Evolutionary conservation across 208 protist species (phyloP), one percentile per base, ranked within the genome.

Genomic region (Trichomonas vaginalis): DNA sequence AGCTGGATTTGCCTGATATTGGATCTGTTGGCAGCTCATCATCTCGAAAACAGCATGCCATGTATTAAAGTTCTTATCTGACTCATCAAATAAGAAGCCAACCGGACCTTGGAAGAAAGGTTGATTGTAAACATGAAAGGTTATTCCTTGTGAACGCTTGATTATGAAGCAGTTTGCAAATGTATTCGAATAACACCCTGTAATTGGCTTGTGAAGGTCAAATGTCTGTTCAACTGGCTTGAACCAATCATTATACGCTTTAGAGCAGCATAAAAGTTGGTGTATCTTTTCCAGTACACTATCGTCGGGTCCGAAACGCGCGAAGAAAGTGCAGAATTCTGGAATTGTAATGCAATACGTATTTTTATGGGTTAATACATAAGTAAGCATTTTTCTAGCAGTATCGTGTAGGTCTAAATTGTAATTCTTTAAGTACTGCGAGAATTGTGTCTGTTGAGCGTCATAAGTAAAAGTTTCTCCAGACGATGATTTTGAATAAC

Each of bases 121-220:
- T 0, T 15, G 8, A 23, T 88, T 88, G 82, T 88, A 88, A 27
- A 88, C 39, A 23, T 88, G 82, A 40, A 45, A 88, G 32, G 82
- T 88, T n/a, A 88, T 45, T 47, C 39, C 39, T 88, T 88, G 35
- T 48, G 40, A 46, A 32, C 82, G 21, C 47, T 88, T 88, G 40
- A 88, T 88, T 47, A 88, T 88, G 39, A 88, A 88, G 27, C 82
- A 88, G 47, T 88, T 88, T 14, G 82, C 82, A 88, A 88, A 88
- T 47, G 82, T 88, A 47, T 88, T 88, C 17, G 82, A 88, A 27
- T 88, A 88, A 47, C 40, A 88, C 4, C 82, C 82, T 4, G 82
- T 45, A 4, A 88, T 88, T 46, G 82, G 40, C 39, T 88, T 88
- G 32, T 35, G 39, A 32, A 45, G 14, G 15, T 88, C 82, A 27